Base-by-base conservation (phyloP, 768 basidiomycete species). In the Boletus sensibilis region DNA sequence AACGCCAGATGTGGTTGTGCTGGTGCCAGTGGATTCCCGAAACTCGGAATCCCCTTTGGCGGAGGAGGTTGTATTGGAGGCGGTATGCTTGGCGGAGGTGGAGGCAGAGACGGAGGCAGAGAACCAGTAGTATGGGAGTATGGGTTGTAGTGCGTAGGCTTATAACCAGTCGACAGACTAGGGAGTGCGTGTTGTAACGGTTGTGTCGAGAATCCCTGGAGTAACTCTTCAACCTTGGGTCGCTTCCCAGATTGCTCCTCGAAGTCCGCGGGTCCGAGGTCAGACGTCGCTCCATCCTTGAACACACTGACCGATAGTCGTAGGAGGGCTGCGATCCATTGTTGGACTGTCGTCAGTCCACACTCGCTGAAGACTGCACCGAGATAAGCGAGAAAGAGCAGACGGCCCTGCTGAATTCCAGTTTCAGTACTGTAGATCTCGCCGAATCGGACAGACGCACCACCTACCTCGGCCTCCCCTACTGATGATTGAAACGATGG, bases 1-100 rank as follows among this genome's bases (percentile, higher is more conserved):
- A 86, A 88, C 14, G 88, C 82, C 18, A 82, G 68, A 50, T 76
- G 74, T 3, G 84, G 85, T 64, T 82, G 82, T n/a, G 84, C 85
- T 16, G 85, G 84, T 27, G 84, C 76, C 49, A 86, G 65, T 31
- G 86, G 84, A 68, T 88, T 89, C 13, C 76, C 67, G 37, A 74
- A 63, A 27, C 52, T 68, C 9, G 70, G 68, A 39, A 64, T 47
- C 56, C 65, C 58, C 66, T 66, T 56, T 53, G 65, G 71, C 14
- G 77, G 75, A 4, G 76, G 75, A 25, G 75, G 71, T 34, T 74
- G 73, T 39, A 55, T 49, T 56, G 75, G 72, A 20, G 72, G 68
- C 0, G 69, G 72, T 41, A 68, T 64, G 49, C 64, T 67, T 9
- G 65, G 63, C 16, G 74, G 69, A 31, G 68, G 63, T 16, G 64